Base-by-base conservation (phyloP, 2,329 filamentous ascomycete genomes). In the Pestalotiopsis sp. region DNA sequence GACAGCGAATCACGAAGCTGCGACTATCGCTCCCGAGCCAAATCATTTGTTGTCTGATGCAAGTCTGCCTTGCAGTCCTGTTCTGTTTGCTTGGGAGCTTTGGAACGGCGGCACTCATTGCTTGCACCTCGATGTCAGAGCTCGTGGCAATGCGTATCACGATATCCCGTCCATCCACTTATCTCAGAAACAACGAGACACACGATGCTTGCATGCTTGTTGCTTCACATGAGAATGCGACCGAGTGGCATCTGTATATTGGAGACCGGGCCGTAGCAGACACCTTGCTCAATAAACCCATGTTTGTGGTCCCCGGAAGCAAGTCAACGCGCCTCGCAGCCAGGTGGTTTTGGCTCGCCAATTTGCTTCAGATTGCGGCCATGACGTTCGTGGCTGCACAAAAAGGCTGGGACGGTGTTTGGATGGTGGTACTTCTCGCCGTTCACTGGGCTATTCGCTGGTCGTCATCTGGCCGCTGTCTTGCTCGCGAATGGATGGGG, bases 181-280 rank as follows among this genome's bases (percentile, higher is more conserved):
- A 75, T 63, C 68, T 76, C 11, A 66, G 68, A 20, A 75, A 70
- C 64, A 75, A 71, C 60, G 75, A 76, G 65, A 65, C 60, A 3
- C 70, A 75, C 60, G 72, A 74, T 48, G 73, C 74, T 2, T 75
- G 71, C 57, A 76, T 76, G 75, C 71, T 75, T 20, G 68, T 72
- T 13, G 72, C 73, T 11, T 60, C 72, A 1, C 73, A 75, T 26
- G 64, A 75, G 40, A 76, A 76, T 62, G 70, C 72, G 1, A 67
- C 60, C n/a, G 73, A 71, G 22, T 76, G 75, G 56, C 26, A 58
- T 9, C 24, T 58, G 3, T 58, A 13, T 1, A 30, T 58, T 17
- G 56, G 56, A 11, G 56, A 58, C 6, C 20, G 55, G 1, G 9
- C 9, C 2, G 22, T 14, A 7, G 55, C 14, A 13, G 55, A 58